A percentile compares a stretch with the other conserved stretches of the same genome.
Evolutionary conservation across 2,329 filamentous ascomycete genomes (phyloP).

Genomic region (Ophiostoma himal-ulmi): DNA sequence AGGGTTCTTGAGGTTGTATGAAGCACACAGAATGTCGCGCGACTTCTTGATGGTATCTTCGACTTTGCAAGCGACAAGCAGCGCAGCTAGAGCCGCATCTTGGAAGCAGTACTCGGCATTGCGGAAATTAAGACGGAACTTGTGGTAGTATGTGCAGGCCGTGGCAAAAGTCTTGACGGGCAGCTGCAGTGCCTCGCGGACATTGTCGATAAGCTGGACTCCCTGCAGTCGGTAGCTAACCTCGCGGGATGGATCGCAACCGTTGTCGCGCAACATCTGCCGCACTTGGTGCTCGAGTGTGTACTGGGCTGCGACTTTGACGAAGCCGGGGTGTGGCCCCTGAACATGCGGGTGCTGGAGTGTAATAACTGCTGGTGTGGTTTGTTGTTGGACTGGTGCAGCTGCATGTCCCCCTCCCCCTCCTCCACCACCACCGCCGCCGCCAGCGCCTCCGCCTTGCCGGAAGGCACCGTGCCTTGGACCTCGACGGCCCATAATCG

Average conservation of each 20-base stretch:
- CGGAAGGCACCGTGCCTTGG: constrained; percentile 20
- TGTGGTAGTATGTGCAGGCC: constrained; percentile 87
- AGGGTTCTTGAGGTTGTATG: constrained; percentile 73
- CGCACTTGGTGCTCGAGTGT: constrained; percentile 76
- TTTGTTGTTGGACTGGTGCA: not conserved
- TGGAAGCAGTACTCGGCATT: constrained; percentile 79
- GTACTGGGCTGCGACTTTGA: constrained; percentile 59
- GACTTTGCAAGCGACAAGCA: constrained; percentile 93
- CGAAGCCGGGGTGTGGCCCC: constrained; percentile 39
- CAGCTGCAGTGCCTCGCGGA: constrained; percentile 73
- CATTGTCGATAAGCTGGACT: constrained; percentile 80
- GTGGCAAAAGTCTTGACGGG: constrained; percentile 90
- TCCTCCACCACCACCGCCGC: constrained; percentile 12
- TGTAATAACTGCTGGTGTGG: not conserved
- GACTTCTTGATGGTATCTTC: constrained; percentile 98
- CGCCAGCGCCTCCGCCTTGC: constrained; percentile 18
- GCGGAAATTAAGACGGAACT: constrained; percentile 80
- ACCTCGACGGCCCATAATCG: constrained; percentile 25
- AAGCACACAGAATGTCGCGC: constrained; percentile 81
- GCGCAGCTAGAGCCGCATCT: constrained; percentile 79
- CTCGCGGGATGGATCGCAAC: constrained; percentile 70
- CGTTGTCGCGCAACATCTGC: constrained; percentile 61
- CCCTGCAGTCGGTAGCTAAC: constrained; percentile 77
- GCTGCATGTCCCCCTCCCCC: not conserved
- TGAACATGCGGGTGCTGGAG: constrained; percentile 23